Evolutionary conservation across 352 stramenopile species (phyloP), one percentile per base, ranked within the genome.

Genomic region (Globisporangium spiculum): DNA sequence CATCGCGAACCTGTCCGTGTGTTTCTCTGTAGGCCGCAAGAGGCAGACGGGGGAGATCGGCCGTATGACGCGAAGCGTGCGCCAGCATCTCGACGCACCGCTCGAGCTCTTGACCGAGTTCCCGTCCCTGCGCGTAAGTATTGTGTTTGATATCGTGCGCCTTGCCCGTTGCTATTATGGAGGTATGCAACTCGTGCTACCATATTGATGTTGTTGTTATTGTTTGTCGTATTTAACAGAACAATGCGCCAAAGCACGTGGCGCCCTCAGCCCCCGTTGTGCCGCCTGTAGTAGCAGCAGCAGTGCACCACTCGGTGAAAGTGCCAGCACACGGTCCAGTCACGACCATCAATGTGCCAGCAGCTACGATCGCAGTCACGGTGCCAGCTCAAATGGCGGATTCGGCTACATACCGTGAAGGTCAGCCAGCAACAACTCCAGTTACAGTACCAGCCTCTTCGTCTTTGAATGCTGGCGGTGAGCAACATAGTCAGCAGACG

Each of bases 11-110:
- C 12, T 67, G 20, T 55, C 9, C 14, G 2, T 55, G 3, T 32
- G 6, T 65, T 6, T 46, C 20, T 46, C 48, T 38, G 27, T 16
- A 90, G 85, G 85, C 60, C 85, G 85, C 27, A 93, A 91, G 73
- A 77, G 85, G 0, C 75, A 70, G 20, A 71, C 76, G 30, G 76
- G 75, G 20, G 85, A 93, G 73, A 70, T 85, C 16, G 82, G 79
- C 0, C 81, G 86, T 54, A 92, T 93, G 84, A 93, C 86, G 8
- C 75, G 86, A 27, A 92, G 84, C 68, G 86, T 93, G 52, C 86
- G 86, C 3, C 86, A 93, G 72, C 86, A 93, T 64, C 64, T 93
- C 53, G 82, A 87, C 44, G 84, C 84, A 26, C 86, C 86, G 26
- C 74, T 93, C 30, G 86, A 93, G 65, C 72, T 93, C 57, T 68